Evolutionary conservation across 495 filamentous ascomycete genomes (phyloP).

Genomic region (Penicillium diatomitis): DNA sequence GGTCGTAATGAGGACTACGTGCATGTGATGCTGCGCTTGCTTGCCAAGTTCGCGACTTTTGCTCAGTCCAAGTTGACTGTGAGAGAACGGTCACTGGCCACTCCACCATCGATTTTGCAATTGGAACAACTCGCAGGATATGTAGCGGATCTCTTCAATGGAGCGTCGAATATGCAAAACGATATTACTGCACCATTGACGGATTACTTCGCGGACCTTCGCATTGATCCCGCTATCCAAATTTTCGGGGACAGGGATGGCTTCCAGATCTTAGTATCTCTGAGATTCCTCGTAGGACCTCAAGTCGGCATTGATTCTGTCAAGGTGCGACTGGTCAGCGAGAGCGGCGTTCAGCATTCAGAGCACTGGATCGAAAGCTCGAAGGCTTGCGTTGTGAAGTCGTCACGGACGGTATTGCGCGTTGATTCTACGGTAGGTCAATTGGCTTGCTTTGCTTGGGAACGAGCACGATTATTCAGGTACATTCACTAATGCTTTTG

Average conservation of each 20-base stretch:
- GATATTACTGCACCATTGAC: slow-evolving; percentile 58
- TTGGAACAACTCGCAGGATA: slow-evolving; percentile 52
- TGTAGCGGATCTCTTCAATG: slow-evolving; percentile 54
- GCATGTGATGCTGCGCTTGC: slow-evolving; percentile 59
- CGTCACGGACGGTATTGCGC: slow-evolving; percentile 28
- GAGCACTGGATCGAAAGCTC: slow-evolving; percentile 37
- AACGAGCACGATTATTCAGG: too few relatives aligned
- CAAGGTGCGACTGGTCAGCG: slow-evolving; percentile 52
- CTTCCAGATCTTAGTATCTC: slow-evolving; percentile 59
- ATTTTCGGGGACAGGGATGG: slow-evolving; percentile 69
- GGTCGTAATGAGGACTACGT: slow-evolving; percentile 72
- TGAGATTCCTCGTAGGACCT: slow-evolving; percentile 66
- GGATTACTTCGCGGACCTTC: slow-evolving; percentile 63
- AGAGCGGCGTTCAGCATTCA: slow-evolving; percentile 21
- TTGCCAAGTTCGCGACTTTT: slow-evolving; percentile 57
- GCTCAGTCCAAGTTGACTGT: slow-evolving; percentile 24
- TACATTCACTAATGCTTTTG: slow-evolving; percentile 16
- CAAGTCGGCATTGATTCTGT: slow-evolving; percentile 57
- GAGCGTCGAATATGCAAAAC: slow-evolving; percentile 53
- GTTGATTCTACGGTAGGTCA: slow-evolving; percentile 32
- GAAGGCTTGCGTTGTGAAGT: slow-evolving; percentile 26
- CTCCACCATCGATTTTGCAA: slow-evolving; percentile 30
- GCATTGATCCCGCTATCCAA: slow-evolving; percentile 57
- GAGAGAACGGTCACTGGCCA: slow-evolving; percentile 26
- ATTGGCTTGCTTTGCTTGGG: neutral